Evolutionary conservation across 768 basidiomycete genomes (phyloP).

Genomic region (Udeniomyces megalosporus): DNA sequence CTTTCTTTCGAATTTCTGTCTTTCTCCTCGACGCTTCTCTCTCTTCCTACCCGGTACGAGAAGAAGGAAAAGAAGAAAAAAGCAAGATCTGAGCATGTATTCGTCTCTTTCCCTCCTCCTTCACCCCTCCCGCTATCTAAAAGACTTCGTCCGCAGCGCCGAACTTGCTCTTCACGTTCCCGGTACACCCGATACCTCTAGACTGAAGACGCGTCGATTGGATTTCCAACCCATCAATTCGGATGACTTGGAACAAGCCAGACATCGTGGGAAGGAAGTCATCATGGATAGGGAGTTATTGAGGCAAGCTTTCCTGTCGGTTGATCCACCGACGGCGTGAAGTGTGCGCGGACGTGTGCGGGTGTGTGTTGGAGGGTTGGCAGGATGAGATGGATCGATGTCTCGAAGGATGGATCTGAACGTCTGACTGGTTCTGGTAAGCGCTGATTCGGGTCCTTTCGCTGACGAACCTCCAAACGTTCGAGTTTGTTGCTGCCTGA

Average conservation of each 20-base stretch:
- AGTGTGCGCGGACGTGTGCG: too few relatives aligned
- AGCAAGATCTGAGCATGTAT: conserved; percentile 49
- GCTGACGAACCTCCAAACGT: too few relatives aligned
- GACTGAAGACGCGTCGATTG: conserved; percentile 57
- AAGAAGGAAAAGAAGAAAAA: conserved; percentile 29
- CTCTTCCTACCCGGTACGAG: neutral
- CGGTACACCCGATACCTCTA: conserved; percentile 1
- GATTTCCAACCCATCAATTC: conserved; percentile 52
- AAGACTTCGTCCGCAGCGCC: conserved; percentile 22
- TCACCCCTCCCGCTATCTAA: conserved; percentile 61
- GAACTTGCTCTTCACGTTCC: conserved; percentile 12
- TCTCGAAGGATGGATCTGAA: too few relatives aligned
- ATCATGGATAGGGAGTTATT: too few relatives aligned
- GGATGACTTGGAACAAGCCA: conserved; percentile 61
- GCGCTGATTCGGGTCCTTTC: too few relatives aligned
- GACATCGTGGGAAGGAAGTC: conserved; percentile 19
- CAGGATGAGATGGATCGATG: too few relatives aligned
- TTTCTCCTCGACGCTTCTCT: conserved; percentile 46
- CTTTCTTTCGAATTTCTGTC: neutral
- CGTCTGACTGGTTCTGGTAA: too few relatives aligned
- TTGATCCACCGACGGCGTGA: too few relatives aligned
- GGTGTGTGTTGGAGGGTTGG: too few relatives aligned
- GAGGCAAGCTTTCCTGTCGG: too few relatives aligned
- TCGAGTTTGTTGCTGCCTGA: too few relatives aligned
- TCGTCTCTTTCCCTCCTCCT: conserved; percentile 43